These are phyloP conservation scores for Kodamaea neixiangensis DNA, from an alignment of 805 yeast species.

Conservation along the genomic window DNA sequence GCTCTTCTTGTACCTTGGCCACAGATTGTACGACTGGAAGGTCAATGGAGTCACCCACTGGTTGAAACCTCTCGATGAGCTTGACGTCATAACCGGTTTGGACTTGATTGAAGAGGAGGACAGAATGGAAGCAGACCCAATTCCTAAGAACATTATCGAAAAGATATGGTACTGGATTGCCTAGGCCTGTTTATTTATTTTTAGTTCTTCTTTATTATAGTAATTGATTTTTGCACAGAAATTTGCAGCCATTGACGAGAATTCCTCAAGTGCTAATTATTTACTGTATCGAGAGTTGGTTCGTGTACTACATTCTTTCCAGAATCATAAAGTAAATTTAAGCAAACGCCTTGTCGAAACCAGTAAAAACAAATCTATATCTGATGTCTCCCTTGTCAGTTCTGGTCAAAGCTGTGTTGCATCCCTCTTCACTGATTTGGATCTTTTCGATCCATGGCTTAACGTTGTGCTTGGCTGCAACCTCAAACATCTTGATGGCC, in stretches of 20 bases:
- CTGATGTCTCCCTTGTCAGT: conserved; percentile 35
- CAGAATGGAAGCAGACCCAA: conserved; percentile 34
- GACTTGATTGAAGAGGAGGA: conserved; percentile 60
- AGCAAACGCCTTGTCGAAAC: conserved; percentile 49
- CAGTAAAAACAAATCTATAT: conserved; percentile 58
- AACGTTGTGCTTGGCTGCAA: conserved; percentile 38
- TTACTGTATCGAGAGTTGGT: no score
- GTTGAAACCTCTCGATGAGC: conserved; percentile 53
- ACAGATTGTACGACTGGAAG: conserved; percentile 46
- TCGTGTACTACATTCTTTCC: no score
- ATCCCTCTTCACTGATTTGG: conserved; percentile 34
- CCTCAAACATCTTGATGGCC: conserved; percentile 36
- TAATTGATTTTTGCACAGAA: neutral
- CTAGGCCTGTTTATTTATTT: conserved; percentile 15
- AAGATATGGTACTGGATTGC: conserved; percentile 54
- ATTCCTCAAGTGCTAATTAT: no score
- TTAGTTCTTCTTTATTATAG: neutral
- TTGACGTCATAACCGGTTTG: conserved; percentile 63
- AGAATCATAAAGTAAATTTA: neutral
- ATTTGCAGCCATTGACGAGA: conserved; percentile 3
- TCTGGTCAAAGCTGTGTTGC: conserved; percentile 33
- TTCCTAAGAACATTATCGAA: conserved; percentile 43
- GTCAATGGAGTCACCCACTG: conserved; percentile 31
- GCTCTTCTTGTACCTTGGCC: conserved; percentile 56
- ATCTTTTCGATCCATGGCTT: conserved; percentile 38